Base-by-base conservation (phyloP, 202 grass and related monocot genomes). In the Zizania palustris region DNA sequence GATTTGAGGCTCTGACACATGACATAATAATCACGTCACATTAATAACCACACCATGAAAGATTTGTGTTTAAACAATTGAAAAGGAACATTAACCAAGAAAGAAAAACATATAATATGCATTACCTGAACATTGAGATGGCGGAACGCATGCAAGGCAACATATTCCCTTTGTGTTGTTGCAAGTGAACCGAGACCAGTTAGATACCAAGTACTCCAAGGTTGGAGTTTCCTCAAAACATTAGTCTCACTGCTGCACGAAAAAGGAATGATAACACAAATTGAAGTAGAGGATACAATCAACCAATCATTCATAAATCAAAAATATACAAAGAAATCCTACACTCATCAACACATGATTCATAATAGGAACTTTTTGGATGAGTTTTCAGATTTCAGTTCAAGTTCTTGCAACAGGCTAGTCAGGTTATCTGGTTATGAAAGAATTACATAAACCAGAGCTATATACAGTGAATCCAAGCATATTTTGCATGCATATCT, bases 21-120 rank as follows among this genome's bases (percentile, higher is more conserved):
- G 96, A 99, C 96, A 99, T 99, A 63, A 99, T 99, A 65, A 99
- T 96, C 42, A 96, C 69, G 76, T 99, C 96, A 65, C 96, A 90
- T n/a, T n/a, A n/a, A n/a, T n/a, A n/a, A n/a, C 42, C 87, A 96
- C 48, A 99, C n/a, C n/a, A n/a, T n/a, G n/a, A n/a, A n/a, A 79
- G 40, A 64, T 14, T 63, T 80, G 36, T 41, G 65, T 88, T 64
- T 86, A 59, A 56, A 81, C 19, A 16, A 46, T 7, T 6, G 10
- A 46, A 45, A 67, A 76, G 19, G 51, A 55, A 55, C 3, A 50
- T 42, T 44, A 80, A 61, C 6, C 4, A 73, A 84, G 35, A 76
- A 77, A 77, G 36, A 2, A 39, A 33, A 15, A 84, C 60, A 83
- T 50, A 53, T 65, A 57, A 39, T 48, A 85, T 67, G 3, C 15